phyloP scores from a whole-genome alignment of 306 rosid genomes.

The Luffa acutangula region DNA sequence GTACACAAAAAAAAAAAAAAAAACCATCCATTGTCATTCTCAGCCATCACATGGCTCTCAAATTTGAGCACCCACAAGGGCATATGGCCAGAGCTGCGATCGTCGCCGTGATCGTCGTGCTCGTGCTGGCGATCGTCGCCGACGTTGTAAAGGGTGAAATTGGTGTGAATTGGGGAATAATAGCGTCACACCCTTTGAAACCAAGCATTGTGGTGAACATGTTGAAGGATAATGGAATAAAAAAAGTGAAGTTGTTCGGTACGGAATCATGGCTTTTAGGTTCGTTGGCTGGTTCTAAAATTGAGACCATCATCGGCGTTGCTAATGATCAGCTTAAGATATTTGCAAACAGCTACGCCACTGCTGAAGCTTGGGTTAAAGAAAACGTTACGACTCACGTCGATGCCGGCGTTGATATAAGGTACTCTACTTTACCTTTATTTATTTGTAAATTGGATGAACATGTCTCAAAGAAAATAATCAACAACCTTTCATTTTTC shows the following conservation, averaged over 20 bases:
- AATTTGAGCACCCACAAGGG: no score
- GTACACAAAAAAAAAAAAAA: no score
- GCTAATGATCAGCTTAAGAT: slow-evolving; percentile 43
- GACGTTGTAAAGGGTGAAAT: background rate
- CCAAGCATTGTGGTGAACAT: slow-evolving; percentile 40
- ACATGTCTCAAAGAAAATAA: no score
- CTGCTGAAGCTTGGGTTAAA: slow-evolving; percentile 57
- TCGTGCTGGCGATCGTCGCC: background rate
- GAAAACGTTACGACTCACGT: slow-evolving; percentile 37
- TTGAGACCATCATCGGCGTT: slow-evolving; percentile 65
- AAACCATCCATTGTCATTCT: background rate
- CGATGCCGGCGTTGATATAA: slow-evolving; percentile 33
- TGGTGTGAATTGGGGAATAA: slow-evolving; percentile 78
- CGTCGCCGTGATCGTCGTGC: background rate
- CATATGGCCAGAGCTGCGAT: background rate
- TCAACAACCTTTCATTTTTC: no score
- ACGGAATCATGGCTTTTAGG: slow-evolving; percentile 44
- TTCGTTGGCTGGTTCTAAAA: slow-evolving; percentile 45
- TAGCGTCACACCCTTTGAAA: slow-evolving; percentile 38
- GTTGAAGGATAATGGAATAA: slow-evolving; percentile 57
- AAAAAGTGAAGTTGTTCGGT: slow-evolving; percentile 61
- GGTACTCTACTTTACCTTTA: no score
- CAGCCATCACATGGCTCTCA: background rate
- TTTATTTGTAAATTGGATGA: no score
- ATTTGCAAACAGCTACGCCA: slow-evolving; percentile 10